Conservation (phyloP, 805 yeast genomes). For the Candida tallmaniae region DNA sequence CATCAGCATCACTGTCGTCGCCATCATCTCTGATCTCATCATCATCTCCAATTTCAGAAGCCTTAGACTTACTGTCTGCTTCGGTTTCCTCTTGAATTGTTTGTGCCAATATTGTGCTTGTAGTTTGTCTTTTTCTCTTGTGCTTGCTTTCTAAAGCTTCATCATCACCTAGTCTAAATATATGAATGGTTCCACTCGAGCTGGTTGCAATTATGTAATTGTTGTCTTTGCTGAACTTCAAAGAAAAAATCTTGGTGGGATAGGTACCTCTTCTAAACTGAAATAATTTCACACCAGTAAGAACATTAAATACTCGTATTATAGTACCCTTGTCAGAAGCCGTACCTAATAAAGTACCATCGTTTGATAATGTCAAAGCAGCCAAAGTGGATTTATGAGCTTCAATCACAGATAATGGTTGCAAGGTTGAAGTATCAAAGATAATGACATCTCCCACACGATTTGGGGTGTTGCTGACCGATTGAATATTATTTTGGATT, state of each 20-base stretch:
- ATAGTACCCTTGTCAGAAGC: conserved; percentile 90
- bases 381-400: conserved; percentile 83
- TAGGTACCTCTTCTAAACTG: conserved; percentile 87
- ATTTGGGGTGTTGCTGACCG: conserved; percentile 38
- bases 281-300: conserved; percentile 55
- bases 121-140: conserved; percentile 19
- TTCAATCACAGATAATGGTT: conserved; percentile 75
- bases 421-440: conserved; percentile 69
- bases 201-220: conserved; percentile 76
- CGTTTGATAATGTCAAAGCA: conserved; percentile 60
- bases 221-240: conserved; percentile 70
- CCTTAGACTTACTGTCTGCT: conserved; percentile 4
- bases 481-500: conserved; percentile 34
- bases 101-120: conserved; percentile 13
- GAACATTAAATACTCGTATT: conserved; percentile 71
- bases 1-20: conserved; percentile 17
- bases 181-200: conserved; percentile 88
- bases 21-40: conserved; percentile 9
- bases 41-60: conserved; percentile 15
- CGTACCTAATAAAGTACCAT: conserved; percentile 80
- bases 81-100: conserved; percentile 27
- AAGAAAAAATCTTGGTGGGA: conserved; percentile 72
- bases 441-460: conserved; percentile 69
- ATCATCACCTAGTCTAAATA: conserved; percentile 67
- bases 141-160: conserved; percentile 39